Percentiles rank a stretch among this genome's conserved stretches.
phyloP scores from a whole-genome alignment of 192 early-diverging fungal species.

The Entomortierella parvispora region DNA sequence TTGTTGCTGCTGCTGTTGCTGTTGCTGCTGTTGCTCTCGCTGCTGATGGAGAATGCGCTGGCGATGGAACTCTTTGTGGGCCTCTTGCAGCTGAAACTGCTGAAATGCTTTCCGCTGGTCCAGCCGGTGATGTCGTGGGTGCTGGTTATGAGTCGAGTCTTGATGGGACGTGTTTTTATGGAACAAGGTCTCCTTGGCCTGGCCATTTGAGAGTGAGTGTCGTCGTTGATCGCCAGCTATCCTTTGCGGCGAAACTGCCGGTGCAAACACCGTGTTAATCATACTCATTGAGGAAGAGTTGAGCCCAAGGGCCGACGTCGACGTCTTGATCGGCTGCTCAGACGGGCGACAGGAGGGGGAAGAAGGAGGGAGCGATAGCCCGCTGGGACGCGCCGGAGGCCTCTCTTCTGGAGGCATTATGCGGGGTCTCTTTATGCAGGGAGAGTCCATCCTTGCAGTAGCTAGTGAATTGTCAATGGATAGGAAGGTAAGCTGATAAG shows the following conservation, averaged over 20 bases:
- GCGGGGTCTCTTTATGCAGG: conserved; percentile 34
- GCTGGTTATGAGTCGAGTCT: background rate
- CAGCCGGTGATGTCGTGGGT: too few relatives aligned
- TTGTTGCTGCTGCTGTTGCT: conserved; percentile 1
- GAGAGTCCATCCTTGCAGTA: conserved; percentile 17
- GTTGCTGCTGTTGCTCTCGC: conserved; percentile 25
- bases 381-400: background rate
- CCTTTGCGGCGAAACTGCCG: background rate
- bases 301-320: too few relatives aligned
- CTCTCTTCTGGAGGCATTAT: conserved; percentile 39
- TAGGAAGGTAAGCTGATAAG: background rate
- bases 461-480: background rate
- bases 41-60: conserved; percentile 21
- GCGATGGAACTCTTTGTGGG: conserved; percentile 36
- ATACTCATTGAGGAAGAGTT: too few relatives aligned
- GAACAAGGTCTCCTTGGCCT: conserved; percentile 28
- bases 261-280: background rate
- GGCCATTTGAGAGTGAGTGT: conserved; percentile 16
- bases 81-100: conserved; percentile 25
- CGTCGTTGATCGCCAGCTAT: background rate
- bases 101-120: conserved; percentile 17
- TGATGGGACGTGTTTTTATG: conserved; percentile 30
- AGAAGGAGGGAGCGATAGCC: too few relatives aligned
- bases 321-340: too few relatives aligned
- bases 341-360: too few relatives aligned